These are phyloP conservation scores for Penicillium sp. DNA, from an alignment of 2,329 filamentous ascomycete species.

Conservation along the genomic window DNA sequence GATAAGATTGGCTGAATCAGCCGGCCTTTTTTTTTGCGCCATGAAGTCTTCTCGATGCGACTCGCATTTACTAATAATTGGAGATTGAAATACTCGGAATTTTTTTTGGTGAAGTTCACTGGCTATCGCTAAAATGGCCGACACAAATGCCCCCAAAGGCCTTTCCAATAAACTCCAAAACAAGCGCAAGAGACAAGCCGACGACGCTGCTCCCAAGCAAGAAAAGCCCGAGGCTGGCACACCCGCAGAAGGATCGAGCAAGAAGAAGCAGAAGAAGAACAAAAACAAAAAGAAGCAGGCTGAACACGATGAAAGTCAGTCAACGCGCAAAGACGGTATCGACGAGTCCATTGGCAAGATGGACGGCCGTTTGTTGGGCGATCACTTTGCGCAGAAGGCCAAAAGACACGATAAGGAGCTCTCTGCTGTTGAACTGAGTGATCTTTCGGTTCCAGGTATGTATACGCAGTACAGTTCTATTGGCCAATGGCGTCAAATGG, in stretches of 20 bases:
- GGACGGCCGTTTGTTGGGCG: constrained; percentile 73
- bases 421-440: constrained; percentile 73
- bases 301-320: constrained; percentile 23
- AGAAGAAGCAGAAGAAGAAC: constrained; percentile 29
- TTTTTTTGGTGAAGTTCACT: neutral
- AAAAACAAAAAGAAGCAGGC: constrained; percentile 21
- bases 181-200: constrained; percentile 35
- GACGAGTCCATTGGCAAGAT: constrained; percentile 74
- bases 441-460: constrained; percentile 69
- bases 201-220: constrained; percentile 18
- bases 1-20: constrained; percentile 29
- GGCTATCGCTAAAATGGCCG: constrained; percentile 15
- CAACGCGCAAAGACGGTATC: constrained; percentile 55
- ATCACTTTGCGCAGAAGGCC: constrained; percentile 73
- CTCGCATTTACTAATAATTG: constrained; percentile 7
- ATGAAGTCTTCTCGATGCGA: constrained; percentile 7
- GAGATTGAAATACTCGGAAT: neutral
- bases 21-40: constrained; percentile 9
- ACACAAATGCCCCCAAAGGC: constrained; percentile 16
- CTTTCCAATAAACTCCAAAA: constrained; percentile 32
- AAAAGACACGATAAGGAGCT: constrained; percentile 69
- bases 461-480: neutral
- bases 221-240: constrained; percentile 17
- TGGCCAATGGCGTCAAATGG: neutral
- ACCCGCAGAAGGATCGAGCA: constrained; percentile 24